Evolutionary conservation across 2,329 filamentous ascomycete species (phyloP).

Genomic region (Claviceps arundinis): DNA sequence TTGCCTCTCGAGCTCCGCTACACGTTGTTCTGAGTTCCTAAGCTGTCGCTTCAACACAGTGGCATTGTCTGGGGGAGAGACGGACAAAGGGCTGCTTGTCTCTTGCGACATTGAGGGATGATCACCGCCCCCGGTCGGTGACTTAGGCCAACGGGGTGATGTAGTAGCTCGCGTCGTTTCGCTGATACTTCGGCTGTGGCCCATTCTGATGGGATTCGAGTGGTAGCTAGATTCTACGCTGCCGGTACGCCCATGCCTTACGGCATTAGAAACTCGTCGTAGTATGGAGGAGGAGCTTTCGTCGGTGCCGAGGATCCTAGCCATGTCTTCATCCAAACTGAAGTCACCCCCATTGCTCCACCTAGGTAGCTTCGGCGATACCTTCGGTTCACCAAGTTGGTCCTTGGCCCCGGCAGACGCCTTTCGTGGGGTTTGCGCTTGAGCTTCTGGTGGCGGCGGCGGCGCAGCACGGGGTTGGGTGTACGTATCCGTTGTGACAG

Average conservation of each 20-base stretch:
- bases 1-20: slow-evolving; percentile 75
- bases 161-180: slow-evolving; percentile 51
- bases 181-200: slow-evolving; percentile 50
- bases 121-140: slow-evolving; percentile 43
- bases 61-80: slow-evolving; percentile 52
- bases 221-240: slow-evolving; percentile 50
- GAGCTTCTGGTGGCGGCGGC: slow-evolving; percentile 27
- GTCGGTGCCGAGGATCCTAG: slow-evolving; percentile 69
- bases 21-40: slow-evolving; percentile 66
- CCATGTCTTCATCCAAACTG: slow-evolving; percentile 91
- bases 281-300: slow-evolving; percentile 69
- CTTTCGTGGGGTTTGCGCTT: slow-evolving; percentile 26
- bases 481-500: slow-evolving; percentile 33
- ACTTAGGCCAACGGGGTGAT: slow-evolving; percentile 59
- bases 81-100: slow-evolving; percentile 59
- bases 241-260: slow-evolving; percentile 81
- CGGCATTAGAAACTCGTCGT: slow-evolving; percentile 81
- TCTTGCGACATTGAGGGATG: slow-evolving; percentile 34
- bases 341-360: slow-evolving; percentile 77
- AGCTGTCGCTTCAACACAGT: slow-evolving; percentile 61
- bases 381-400: slow-evolving; percentile 28
- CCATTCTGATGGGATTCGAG: slow-evolving; percentile 23
- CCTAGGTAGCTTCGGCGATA: slow-evolving; percentile 54
- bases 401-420: slow-evolving; percentile 34
- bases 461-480: slow-evolving; percentile 46